A percentile compares a stretch with the other conserved stretches of the same genome.
Conservation (phyloP, 345 rosid genomes). For the Abelmoschus esculentus region DNA sequence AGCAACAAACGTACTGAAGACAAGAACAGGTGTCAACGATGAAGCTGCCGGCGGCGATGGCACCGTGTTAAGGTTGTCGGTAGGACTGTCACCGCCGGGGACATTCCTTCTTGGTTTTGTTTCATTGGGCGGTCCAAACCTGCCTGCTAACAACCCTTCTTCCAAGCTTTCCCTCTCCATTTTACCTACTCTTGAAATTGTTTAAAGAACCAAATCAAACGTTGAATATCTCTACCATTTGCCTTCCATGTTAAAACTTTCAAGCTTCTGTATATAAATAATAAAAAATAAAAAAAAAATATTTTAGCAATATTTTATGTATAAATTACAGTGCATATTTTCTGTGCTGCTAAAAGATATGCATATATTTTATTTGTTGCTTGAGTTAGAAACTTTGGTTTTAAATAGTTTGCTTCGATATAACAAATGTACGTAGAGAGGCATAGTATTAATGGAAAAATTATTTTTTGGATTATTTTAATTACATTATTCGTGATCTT, state of each 20-base stretch:
- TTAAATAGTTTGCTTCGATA: too few species aligned
- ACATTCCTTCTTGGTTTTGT: neutral
- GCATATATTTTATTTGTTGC: too few species aligned
- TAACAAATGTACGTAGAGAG: too few species aligned
- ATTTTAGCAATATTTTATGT: too few species aligned
- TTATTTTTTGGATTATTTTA: too few species aligned
- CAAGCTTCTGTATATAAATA: too few species aligned
- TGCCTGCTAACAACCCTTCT: slow-evolving; percentile 11
- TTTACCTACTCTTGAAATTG: neutral
- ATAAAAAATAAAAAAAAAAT: too few species aligned
- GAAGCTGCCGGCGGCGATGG: slow-evolving; percentile 1
- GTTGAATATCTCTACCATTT: neutral
- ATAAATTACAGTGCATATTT: too few species aligned
- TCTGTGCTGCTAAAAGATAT: too few species aligned
- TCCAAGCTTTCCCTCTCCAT: slow-evolving; percentile 1
- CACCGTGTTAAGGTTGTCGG: neutral
- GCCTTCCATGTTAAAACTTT: neutral
- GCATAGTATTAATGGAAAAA: too few species aligned
- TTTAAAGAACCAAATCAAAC: neutral
- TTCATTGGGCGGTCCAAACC: neutral
- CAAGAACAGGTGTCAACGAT: slow-evolving; percentile 23
- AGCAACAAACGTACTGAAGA: slow-evolving; percentile 47
- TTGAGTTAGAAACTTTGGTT: too few species aligned
- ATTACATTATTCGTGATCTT: too few species aligned
- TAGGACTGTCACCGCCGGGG: neutral